phyloP scores from a whole-genome alignment of 2,329 filamentous ascomycete species.

The Aspergillus melleus region DNA sequence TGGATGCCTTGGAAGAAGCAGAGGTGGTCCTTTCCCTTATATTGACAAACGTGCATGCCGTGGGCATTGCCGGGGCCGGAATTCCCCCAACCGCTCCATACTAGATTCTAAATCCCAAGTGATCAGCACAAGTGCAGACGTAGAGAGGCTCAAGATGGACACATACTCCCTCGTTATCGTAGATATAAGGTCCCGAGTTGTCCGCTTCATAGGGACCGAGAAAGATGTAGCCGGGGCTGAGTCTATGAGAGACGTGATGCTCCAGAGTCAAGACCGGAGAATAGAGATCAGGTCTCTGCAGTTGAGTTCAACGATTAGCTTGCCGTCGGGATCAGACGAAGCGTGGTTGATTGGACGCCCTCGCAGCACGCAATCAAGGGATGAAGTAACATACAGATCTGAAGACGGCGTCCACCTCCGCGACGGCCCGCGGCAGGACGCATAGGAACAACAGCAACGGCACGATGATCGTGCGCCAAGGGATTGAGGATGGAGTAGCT shows the following conservation, averaged over 20 bases:
- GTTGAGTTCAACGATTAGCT: neutral
- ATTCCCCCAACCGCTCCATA: conserved; percentile 52
- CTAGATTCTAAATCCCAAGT: conserved; percentile 40
- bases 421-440: conserved; percentile 17
- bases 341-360: neutral
- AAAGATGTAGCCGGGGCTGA: conserved; percentile 53
- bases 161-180: conserved; percentile 50
- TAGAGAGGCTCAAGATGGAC: neutral
- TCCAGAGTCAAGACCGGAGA: conserved; percentile 37
- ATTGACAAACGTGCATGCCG: conserved; percentile 50
- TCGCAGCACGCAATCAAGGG: neutral
- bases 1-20: conserved; percentile 55
- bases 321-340: neutral
- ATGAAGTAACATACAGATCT: conserved; percentile 34
- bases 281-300: conserved; percentile 41
- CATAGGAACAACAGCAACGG: conserved; percentile 23
- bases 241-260: conserved; percentile 28
- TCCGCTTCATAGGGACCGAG: conserved; percentile 51
- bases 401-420: conserved; percentile 35
- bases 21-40: conserved; percentile 50
- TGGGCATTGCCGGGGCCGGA: conserved; percentile 52
- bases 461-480: conserved; percentile 10
- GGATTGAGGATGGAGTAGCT: conserved; percentile 9
- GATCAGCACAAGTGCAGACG: neutral
- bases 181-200: conserved; percentile 54